These are phyloP conservation scores for Chloromonas sp. DNA, from an alignment of 163 green algal species.

Conservation along the genomic window DNA sequence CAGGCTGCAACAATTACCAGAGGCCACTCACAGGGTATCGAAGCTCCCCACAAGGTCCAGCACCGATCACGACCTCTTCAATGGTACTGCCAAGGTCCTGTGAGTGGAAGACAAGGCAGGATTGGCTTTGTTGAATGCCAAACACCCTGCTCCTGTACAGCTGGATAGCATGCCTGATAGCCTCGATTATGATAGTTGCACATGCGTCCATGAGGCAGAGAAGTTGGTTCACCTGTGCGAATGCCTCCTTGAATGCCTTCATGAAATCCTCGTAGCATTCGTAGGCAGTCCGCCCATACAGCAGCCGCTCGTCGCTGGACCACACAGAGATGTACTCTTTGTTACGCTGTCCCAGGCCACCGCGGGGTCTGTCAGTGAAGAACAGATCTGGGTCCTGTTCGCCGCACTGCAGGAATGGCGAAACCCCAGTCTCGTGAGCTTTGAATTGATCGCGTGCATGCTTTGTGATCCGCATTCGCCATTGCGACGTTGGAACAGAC, in stretches of 20 bases:
- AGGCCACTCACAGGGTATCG: constrained; percentile 28
- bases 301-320: constrained; percentile 65
- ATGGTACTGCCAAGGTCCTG: constrained; percentile 56
- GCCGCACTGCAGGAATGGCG: constrained; percentile 30
- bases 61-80: constrained; percentile 85
- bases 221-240: constrained; percentile 14
- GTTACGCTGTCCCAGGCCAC: constrained; percentile 68
- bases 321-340: constrained; percentile 75
- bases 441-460: no score
- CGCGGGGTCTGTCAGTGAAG: constrained; percentile 74
- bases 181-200: no score
- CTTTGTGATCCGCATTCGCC: no score
- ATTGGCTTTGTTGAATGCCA: no score
- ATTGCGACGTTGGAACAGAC: no score
- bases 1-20: no score
- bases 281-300: constrained; percentile 68
- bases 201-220: no score
- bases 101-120: neutral
- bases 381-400: constrained; percentile 87
- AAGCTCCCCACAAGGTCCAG: constrained; percentile 88
- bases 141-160: neutral
- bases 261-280: constrained; percentile 92
- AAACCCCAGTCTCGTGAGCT: no score
- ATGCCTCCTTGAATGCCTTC: constrained; percentile 42
- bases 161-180: neutral